Evolutionary conservation across 1,284 basidiomycete genomes (phyloP), one percentile per base, ranked within the genome.

Genomic region (Psilocybe mexicana): DNA sequence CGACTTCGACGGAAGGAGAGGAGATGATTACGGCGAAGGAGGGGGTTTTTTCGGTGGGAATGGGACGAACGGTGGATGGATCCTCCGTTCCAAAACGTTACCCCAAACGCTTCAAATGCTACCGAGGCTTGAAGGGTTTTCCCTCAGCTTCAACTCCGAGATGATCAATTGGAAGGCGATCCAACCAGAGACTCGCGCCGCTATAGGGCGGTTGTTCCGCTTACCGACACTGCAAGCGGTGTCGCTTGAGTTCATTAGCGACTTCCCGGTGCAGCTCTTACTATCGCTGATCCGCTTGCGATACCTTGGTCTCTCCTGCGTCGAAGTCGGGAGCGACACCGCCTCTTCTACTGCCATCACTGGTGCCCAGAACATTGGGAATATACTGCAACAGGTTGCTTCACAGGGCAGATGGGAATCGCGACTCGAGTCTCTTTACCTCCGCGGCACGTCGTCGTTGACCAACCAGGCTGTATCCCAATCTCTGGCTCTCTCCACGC

Each of bases 141-240:
- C 65, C 10, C 53, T 66, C 6, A 63, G 52, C 3, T 66, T 66
- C 57, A 66, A 64, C 43, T 57, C 58, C 0, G 63, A 64, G 6
- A 49, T 60, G 57, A 59, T 48, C 8, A 10, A 59, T 3, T 66
- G 65, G 65, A 58, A 57, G n/a, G 26, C 33, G 1, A 57, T 66
- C 7, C 57, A 56, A 3, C 43, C 46, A 1, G 47, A 61, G 11
- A 58, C 57, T n/a, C 58, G 55, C 25, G 26, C 43, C 8, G 58
- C 62, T 0, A 33, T 66, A 1, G 46, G 52, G 3, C 40, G 30
- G 3, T 30, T 63, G 2, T 63, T 66, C 43, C 24, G 50, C 3
- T 40, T 62, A 5, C 56, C 54, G 1, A 63, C 24, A 43, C 53
- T 66, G 1, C 51, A 55, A n/a, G 52, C 42, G 33, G 61, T 66